Conservation (phyloP, 192 early-diverging fungal species). For the Geosiphon pyriformis region DNA sequence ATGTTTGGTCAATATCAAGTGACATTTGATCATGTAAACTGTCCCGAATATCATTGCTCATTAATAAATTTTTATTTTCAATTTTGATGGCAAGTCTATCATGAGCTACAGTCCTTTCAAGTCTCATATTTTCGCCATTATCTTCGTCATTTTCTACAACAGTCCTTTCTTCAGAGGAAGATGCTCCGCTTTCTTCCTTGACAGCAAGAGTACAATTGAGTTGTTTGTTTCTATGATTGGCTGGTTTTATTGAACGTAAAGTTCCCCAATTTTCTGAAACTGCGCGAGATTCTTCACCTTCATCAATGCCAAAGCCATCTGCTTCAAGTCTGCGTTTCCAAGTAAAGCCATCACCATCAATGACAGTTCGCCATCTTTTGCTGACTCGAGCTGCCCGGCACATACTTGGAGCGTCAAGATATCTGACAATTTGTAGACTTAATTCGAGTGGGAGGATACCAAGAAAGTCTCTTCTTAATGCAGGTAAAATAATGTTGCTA, state of each 20-base stretch:
- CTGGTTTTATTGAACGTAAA: slow-evolving; percentile 17
- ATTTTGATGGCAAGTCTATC: neutral
- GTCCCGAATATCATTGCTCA: neutral
- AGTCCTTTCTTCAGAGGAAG: slow-evolving; percentile 20
- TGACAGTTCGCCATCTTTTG: slow-evolving; percentile 68
- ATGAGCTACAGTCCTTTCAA: neutral
- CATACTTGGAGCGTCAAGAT: slow-evolving; percentile 76
- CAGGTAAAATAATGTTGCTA: slow-evolving; percentile 81
- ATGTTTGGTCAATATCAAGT: neutral
- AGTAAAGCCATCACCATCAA: slow-evolving; percentile 61
- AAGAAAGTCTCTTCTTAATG: slow-evolving; percentile 89
- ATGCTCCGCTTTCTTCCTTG: slow-evolving; percentile 14
- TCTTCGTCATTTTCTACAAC: slow-evolving; percentile 18
- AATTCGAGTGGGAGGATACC: slow-evolving; percentile 65
- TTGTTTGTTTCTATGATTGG: slow-evolving; percentile 4
- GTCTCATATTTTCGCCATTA: slow-evolving; percentile 2
- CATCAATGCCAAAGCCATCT: slow-evolving; percentile 41
- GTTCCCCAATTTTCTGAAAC: slow-evolving; percentile 32
- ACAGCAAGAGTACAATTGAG: neutral
- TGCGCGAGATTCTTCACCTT: slow-evolving; percentile 35
- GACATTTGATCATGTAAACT: neutral
- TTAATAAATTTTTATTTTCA: neutral
- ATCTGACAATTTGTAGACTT: slow-evolving; percentile 71
- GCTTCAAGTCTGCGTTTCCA: slow-evolving; percentile 44
- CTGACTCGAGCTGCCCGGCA: slow-evolving; percentile 78